A percentile compares a stretch with the other conserved stretches of the same genome.
phyloP scores from a whole-genome alignment of 805 yeast species.

The Candida lessepsii region DNA sequence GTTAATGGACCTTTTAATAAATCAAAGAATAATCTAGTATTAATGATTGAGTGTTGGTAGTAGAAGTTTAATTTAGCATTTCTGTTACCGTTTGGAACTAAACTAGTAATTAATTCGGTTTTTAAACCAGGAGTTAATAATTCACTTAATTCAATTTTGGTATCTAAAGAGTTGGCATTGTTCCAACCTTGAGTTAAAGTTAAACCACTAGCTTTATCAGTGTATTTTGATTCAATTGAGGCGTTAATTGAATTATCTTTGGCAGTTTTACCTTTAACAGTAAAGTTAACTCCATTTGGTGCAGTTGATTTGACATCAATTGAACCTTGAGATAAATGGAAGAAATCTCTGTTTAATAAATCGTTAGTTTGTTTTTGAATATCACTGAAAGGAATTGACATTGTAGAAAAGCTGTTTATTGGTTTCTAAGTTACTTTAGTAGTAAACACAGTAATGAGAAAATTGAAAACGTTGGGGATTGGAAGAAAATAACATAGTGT shows the following conservation, averaged over 20 bases:
- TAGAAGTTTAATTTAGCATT: conserved; percentile 86
- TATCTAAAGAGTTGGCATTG: conserved; percentile 85
- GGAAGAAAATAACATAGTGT: conserved; percentile 1
- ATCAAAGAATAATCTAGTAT: conserved; percentile 94
- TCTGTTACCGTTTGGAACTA: conserved; percentile 81
- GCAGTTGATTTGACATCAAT: conserved; percentile 90
- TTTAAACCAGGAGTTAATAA: conserved; percentile 93
- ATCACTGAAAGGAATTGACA: conserved; percentile 87
- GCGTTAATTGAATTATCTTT: conserved; percentile 83
- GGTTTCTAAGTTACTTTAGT: neutral
- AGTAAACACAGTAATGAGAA: conserved; percentile 7
- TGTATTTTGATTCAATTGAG: conserved; percentile 84
- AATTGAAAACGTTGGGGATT: conserved; percentile 8
- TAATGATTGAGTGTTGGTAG: conserved; percentile 90
- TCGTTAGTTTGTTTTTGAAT: conserved; percentile 90
- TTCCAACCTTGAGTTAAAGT: conserved; percentile 98
- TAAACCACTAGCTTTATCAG: conserved; percentile 89
- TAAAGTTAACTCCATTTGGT: conserved; percentile 94
- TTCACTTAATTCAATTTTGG: conserved; percentile 90
- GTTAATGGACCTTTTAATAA: conserved; percentile 93
- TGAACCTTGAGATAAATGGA: conserved; percentile 83
- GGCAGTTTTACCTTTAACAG: conserved; percentile 86
- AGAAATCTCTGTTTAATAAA: conserved; percentile 88
- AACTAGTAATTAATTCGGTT: conserved; percentile 84
- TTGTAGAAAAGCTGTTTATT: conserved; percentile 3